Base-by-base conservation (phyloP, 805 yeast species). In the Teunomyces aglyptinius region DNA sequence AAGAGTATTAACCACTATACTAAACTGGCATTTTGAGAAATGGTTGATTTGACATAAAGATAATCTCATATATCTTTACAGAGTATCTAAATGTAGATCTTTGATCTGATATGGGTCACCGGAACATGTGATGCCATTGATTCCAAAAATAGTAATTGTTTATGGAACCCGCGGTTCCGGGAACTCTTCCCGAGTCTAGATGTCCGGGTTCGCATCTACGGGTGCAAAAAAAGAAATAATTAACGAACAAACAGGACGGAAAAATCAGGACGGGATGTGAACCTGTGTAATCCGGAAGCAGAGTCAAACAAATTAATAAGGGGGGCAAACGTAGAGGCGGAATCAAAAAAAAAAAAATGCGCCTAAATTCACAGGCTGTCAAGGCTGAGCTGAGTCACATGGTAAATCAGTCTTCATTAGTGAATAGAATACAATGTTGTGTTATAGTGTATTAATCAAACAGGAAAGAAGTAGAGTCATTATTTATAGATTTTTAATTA, bases 1-100 rank as follows among this genome's bases (percentile, higher is more conserved):
- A 77, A 68, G 77, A 78, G 84, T 80, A 80, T 83, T 80, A 67
- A 78, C 85, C 85, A 80, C 85, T 80, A 80, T 80, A 80, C 77
- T 68, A 72, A 69, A 63, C 71, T 77, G 61, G 65, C 64, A 36
- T 6, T 31, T 38, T 38, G 13, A 24, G 4, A 29, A 29, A 29
- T n/a, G 6, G 6, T 2, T 20, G 8, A 1, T 7, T 6, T 7
- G 7, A 20, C 24, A 20, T 20, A 20, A 20, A 6, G 6, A 5
- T 20, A 20, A 20, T n/a, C n/a, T n/a, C n/a, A n/a, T n/a, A n/a
- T n/a, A n/a, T n/a, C n/a, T n/a, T n/a, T n/a, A n/a, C n/a, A n/a
- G n/a, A n/a, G n/a, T n/a, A n/a, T n/a, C n/a, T n/a, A n/a, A n/a
- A n/a, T n/a, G n/a, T n/a, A n/a, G n/a, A 20, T 4, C 24, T 20